Evolutionary conservation across 2,329 filamentous ascomycete species (phyloP), one percentile per base, ranked within the genome.

Genomic region (Cercospora sp.): DNA sequence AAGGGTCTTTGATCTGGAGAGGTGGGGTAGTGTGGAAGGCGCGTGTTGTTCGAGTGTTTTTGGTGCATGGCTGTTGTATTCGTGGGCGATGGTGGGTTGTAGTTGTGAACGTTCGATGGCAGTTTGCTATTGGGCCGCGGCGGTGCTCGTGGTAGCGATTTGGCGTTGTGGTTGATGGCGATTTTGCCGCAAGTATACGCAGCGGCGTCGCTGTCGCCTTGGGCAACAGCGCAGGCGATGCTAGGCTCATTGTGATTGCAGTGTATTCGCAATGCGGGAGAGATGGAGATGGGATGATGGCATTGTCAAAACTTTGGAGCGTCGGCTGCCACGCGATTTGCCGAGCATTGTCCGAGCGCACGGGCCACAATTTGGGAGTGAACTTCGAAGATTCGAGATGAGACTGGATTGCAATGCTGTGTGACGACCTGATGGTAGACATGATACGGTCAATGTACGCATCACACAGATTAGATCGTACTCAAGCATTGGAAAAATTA

Each of bases 1-100:
- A 99, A 1, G 95, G 95, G 76, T 99, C 91, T 79, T 92, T 81
- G 30, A 88, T 81, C 5, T 85, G 85, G 5, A 79, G 74, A 55
- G 80, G 80, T 55, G 80, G 77, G 55, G 89, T 90, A 26, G 88
- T 87, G 78, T 90, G 89, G 79, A 90, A 91, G 34, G 70, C 45
- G 49, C 74, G 73, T 71, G 71, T 72, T 75, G 61, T 73, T 74
- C 6, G 74, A 71, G 34, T 67, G 65, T 32, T 63, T 58, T 45
- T 71, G 65, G 32, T 60, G 49, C 49, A 53, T 53, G 49, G 24
- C 57, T 43, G 65, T 30, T 9, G 51, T 66, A 65, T 30, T 64
- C 61, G 67, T 13, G 72, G 63, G 18, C 68, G 73, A 53, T 65
- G 66, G 10, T 72, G 71, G 21, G 67, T 64, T 57, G 66, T 65